Evolutionary conservation across 164 flowering plant genomes (phyloP).

Genomic region (Akebia trifoliata): DNA sequence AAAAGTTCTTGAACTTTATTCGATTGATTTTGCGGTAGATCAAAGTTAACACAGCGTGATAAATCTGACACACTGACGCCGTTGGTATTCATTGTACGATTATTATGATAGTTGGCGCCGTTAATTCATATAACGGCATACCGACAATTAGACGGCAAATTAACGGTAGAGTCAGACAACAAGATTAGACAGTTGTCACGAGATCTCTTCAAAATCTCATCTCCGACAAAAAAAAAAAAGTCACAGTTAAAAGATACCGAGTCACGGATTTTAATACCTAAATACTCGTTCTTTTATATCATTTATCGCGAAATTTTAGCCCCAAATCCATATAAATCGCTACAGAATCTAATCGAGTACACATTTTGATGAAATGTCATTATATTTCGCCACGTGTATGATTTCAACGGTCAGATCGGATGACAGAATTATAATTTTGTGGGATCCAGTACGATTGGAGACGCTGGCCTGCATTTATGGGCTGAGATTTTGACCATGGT

Average conservation of each 20-base stretch:
- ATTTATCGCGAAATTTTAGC: no score
- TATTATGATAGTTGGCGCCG: neutral
- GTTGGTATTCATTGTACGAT: no score
- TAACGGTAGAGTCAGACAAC: no score
- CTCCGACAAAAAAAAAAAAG: neutral
- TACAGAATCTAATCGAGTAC: no score
- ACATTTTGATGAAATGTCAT: neutral
- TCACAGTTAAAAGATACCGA: neutral
- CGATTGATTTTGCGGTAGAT: no score
- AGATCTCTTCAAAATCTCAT: conserved; percentile 1
- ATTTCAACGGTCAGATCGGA: neutral
- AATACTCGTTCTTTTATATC: no score
- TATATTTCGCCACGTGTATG: neutral
- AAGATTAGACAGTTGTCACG: neutral
- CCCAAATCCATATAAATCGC: no score
- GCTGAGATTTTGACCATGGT: neutral
- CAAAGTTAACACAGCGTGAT: no score
- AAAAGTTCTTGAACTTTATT: no score
- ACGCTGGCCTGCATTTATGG: conserved; percentile 1
- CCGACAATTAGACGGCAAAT: neutral
- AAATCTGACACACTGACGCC: no score
- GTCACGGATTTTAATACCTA: neutral
- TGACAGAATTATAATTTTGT: neutral
- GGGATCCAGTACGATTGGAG: neutral
- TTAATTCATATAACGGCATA: neutral